Evolutionary conservation across 2,329 filamentous ascomycete genomes (phyloP).

Genomic region (Sarocladiaceae sp.): DNA sequence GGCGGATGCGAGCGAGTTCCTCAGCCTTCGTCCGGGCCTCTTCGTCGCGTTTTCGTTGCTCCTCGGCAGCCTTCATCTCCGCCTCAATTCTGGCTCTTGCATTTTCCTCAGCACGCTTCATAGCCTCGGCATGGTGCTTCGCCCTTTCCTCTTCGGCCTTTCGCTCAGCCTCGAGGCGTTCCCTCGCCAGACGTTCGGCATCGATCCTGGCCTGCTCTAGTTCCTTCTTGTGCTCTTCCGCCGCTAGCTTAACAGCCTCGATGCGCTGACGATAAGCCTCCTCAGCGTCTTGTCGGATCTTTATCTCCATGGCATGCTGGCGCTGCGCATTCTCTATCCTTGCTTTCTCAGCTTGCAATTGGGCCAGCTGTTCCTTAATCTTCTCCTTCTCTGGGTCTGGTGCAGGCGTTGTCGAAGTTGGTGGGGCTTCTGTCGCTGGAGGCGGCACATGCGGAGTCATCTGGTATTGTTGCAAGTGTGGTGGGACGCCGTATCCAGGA

Average conservation of each 20-base stretch:
- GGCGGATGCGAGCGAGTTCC: conserved; percentile 34
- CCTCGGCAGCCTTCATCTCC: conserved; percentile 37
- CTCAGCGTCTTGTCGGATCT: conserved; percentile 41
- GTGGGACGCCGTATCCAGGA: conserved; percentile 22
- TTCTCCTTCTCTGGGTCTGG: conserved; percentile 52
- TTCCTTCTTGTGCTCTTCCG: conserved; percentile 40
- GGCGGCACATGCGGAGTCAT: conserved; percentile 34
- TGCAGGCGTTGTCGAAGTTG: conserved; percentile 32
- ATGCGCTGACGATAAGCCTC: conserved; percentile 33
- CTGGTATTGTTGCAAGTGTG: conserved; percentile 34
- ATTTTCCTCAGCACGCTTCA: conserved; percentile 29
- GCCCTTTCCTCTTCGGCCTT: conserved; percentile 41
- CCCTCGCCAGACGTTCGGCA: conserved; percentile 36
- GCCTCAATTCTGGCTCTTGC: conserved; percentile 32
- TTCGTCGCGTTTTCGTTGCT: conserved; percentile 32
- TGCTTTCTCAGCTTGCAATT: conserved; percentile 40
- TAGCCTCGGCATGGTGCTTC: conserved; percentile 27
- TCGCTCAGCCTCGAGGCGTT: conserved; percentile 37
- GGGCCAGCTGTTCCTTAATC: conserved; percentile 53
- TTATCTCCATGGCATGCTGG: conserved; percentile 36
- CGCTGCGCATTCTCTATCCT: conserved; percentile 39
- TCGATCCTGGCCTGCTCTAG: conserved; percentile 41
- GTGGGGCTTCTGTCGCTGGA: conserved; percentile 32
- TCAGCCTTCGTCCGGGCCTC: conserved; percentile 38
- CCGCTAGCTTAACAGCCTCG: conserved; percentile 33